Conservation (phyloP, 768 basidiomycete genomes). For the Lanmaoa pseudosensibilis region DNA sequence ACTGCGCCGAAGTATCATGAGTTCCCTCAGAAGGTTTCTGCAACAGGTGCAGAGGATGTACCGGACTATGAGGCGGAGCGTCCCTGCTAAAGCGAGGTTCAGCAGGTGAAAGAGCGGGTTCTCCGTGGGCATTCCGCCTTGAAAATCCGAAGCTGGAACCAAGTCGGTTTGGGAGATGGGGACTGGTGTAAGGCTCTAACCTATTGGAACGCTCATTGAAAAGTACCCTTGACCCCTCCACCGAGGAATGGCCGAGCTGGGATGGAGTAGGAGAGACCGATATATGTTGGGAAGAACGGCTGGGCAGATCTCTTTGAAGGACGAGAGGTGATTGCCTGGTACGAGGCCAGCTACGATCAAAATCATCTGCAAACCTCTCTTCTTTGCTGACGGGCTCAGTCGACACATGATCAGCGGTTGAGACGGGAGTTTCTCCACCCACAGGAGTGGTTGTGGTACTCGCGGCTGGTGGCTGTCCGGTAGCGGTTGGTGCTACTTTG, state of each 20-base stretch:
- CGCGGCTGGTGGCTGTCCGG: constrained; percentile 28
- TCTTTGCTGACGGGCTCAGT: constrained; percentile 68
- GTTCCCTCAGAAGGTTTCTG: constrained; percentile 48
- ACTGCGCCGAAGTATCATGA: constrained; percentile 15
- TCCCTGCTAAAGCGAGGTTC: constrained; percentile 52
- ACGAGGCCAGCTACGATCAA: constrained; percentile 95
- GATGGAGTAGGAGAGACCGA: constrained; percentile 38
- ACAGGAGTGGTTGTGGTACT: constrained; percentile 9
- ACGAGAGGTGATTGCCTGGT: constrained; percentile 51
- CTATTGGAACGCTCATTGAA: constrained; percentile 95
- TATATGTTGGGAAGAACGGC: constrained; percentile 31
- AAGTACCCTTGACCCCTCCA: constrained; percentile 69
- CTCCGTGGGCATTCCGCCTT: constrained; percentile 48
- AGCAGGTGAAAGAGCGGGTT: constrained; percentile 38
- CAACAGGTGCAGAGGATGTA: constrained; percentile 52
- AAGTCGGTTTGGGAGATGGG: constrained; percentile 45
- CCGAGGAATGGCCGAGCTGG: constrained; percentile 46
- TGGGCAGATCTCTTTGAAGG: constrained; percentile 42
- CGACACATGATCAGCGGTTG: constrained; percentile 22
- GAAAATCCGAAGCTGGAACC: constrained; percentile 33
- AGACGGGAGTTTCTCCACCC: constrained; percentile 15
- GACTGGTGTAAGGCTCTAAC: constrained; percentile 75
- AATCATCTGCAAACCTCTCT: constrained; percentile 90
- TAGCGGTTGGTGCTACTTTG: constrained; percentile 61
- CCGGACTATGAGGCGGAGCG: constrained; percentile 39